Evolutionary conservation across 768 basidiomycete genomes (phyloP), one percentile per base, ranked within the genome.

Genomic region (Rhizopogon roseolus): DNA sequence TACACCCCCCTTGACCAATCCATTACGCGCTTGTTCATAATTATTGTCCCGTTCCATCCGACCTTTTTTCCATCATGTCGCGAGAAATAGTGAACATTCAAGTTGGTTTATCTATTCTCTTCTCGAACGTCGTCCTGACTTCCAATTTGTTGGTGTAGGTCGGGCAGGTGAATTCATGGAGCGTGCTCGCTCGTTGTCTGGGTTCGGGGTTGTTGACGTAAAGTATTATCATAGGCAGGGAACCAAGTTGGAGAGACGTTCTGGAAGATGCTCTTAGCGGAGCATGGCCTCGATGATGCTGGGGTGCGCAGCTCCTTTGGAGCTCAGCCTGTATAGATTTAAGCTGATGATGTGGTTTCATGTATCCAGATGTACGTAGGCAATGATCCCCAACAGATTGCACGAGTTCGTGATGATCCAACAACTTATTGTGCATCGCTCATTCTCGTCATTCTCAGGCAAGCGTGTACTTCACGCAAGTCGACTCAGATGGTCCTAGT

Each of bases 61-160:
- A 22, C 22, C 22, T 59, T 32, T 37, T 19, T 51, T 49, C 57
- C 59, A 71, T 51, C 62, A 87, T 88, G 86, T 73, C 80, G 56
- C 83, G 89, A 56, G 90, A 92, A 74, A 91, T 93, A 53, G 77
- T 93, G 67, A 93, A 89, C 69, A 69, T 92, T 29, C 90, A 92
- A 77, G 90, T 78, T 64, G 56, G 71, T 53, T 32, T 9, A 41
- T n/a, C 29, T 36, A 6, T 57, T 36, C 32, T 25, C 32, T 37
- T 40, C 17, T 13, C 9, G 10, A 39, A 29, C 16, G 32, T 48
- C 32, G 17, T 54, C 3, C 25, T 56, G 9, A 60, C 9, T 53
- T 36, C 22, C 27, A 6, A 10, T 44, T 50, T 56, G 43, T 50
- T 53, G 7, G 10, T 29, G 50, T 46, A 89, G 88, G 85, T 75